Evolutionary conservation across 2,329 filamentous ascomycete species (phyloP).

Genomic region (Claviceps arundinis): DNA sequence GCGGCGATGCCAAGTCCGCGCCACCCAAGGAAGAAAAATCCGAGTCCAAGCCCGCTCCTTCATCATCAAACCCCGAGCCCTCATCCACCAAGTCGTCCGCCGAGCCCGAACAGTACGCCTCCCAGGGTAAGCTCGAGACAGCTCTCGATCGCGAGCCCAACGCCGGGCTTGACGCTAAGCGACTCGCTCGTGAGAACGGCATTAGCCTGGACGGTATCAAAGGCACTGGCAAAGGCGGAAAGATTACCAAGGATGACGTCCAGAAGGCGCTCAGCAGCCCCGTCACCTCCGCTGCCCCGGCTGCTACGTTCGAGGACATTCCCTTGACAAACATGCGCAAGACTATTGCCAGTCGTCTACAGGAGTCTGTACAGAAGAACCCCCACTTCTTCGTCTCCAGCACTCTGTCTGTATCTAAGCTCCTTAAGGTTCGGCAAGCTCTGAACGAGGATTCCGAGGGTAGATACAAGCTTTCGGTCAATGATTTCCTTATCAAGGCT

Average conservation of each 20-base stretch:
- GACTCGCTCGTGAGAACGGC: constrained; percentile 73
- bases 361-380: constrained; percentile 80
- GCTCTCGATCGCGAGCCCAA: constrained; percentile 71
- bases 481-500: constrained; percentile 98
- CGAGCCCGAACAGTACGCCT: constrained; percentile 57
- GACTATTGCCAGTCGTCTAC: constrained; percentile 84
- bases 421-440: constrained; percentile 87
- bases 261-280: constrained; percentile 64
- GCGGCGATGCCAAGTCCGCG: constrained; percentile 57
- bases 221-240: constrained; percentile 73
- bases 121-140: constrained; percentile 67
- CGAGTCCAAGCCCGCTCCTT: constrained; percentile 44
- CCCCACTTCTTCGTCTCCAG: constrained; percentile 97
- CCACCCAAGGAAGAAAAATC: constrained; percentile 54
- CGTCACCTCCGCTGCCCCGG: constrained; percentile 36
- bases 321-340: constrained; percentile 92
- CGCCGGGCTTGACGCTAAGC: constrained; percentile 60
- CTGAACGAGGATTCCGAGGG: constrained; percentile 81
- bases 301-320: constrained; percentile 66
- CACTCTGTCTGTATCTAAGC: constrained; percentile 82
- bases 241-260: constrained; percentile 84
- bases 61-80: constrained; percentile 25
- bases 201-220: constrained; percentile 67
- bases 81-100: constrained; percentile 24
- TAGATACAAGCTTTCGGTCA: constrained; percentile 98